phyloP scores from a whole-genome alignment of 768 basidiomycete genomes.

The Cantharellus cinnabarinus region DNA sequence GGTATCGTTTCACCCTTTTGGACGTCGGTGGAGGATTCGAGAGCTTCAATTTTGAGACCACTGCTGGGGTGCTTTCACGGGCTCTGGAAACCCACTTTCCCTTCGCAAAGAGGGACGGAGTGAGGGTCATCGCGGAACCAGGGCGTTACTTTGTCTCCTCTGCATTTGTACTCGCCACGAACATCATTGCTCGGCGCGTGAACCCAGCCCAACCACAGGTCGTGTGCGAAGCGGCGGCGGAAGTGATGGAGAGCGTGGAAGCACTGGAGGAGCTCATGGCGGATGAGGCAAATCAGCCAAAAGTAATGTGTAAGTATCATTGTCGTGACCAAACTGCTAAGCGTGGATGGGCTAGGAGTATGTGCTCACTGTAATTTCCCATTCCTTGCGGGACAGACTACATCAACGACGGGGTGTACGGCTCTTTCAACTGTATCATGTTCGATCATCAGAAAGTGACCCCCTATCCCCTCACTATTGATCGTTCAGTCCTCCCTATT shows the following conservation, averaged over 20 bases:
- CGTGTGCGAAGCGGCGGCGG: background rate
- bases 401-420: conserved; percentile 98
- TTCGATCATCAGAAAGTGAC: conserved; percentile 92
- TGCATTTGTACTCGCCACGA: conserved; percentile 81
- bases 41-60: conserved; percentile 61
- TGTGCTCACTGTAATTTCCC: background rate
- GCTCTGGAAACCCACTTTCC: conserved; percentile 72
- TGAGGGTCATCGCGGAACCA: conserved; percentile 87
- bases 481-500: conserved; percentile 8
- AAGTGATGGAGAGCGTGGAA: background rate
- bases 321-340: too few species aligned
- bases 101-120: conserved; percentile 17
- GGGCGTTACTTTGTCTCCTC: conserved; percentile 84
- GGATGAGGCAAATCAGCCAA: conserved; percentile 18
- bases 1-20: conserved; percentile 65
- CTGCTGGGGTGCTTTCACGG: conserved; percentile 44
- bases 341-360: background rate
- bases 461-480: conserved; percentile 35
- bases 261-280: background rate
- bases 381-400: conserved; percentile 41
- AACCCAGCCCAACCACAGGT: background rate
- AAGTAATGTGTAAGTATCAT: conserved; percentile 70
- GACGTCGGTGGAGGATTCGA: conserved; percentile 98
- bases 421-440: conserved; percentile 88
- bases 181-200: conserved; percentile 78